Evolutionary conservation across 2,329 filamentous ascomycete species (phyloP), one percentile per base, ranked within the genome.

Genomic region (Claviceps sp.): DNA sequence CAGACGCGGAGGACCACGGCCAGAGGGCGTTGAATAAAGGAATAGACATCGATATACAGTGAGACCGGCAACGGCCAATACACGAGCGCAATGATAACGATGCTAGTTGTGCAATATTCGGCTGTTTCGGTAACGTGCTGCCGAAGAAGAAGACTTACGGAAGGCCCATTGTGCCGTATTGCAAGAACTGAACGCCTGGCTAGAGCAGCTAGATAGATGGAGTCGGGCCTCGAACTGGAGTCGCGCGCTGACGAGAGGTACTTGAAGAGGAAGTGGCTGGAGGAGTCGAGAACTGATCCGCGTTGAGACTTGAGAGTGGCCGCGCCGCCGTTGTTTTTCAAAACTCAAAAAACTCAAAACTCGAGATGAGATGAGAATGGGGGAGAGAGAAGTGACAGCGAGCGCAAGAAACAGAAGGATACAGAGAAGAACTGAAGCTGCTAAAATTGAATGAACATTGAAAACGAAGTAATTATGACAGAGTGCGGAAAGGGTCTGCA

Each of bases 101-200:
- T 26, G 34, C 37, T 45, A 34, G 30, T 34, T 44, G 37, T 38
- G 37, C 44, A 37, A 16, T 4, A 44, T 18, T 20, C 37, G 46
- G 30, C 45, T 18, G 26, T 20, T 38, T 18, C 37, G 26, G 45
- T 43, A 44, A 48, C 16, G n/a, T 18, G 37, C 13, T 30, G 22
- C 24, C 37, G 16, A 37, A 30, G 46, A 11, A 56, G 52, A 55
- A 55, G 54, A 71, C 72, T 72, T 70, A 74, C 72, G 71, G 72
- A 49, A 73, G 71, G 61, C 72, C 72, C 72, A 74, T 74, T 49
- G 45, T 60, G 59, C n/a, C 18, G 24, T 41, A 13, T 45, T 4
- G 11, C 5, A 46, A 16, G 16, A 43, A 51, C 30, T 34, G 30
- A 34, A 11, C 30, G 30, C 30, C 30, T 34, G 30, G 8, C 30